Evolutionary conservation across 169 alveolate species (phyloP).

Genomic region (Eimeria necatrix): DNA sequence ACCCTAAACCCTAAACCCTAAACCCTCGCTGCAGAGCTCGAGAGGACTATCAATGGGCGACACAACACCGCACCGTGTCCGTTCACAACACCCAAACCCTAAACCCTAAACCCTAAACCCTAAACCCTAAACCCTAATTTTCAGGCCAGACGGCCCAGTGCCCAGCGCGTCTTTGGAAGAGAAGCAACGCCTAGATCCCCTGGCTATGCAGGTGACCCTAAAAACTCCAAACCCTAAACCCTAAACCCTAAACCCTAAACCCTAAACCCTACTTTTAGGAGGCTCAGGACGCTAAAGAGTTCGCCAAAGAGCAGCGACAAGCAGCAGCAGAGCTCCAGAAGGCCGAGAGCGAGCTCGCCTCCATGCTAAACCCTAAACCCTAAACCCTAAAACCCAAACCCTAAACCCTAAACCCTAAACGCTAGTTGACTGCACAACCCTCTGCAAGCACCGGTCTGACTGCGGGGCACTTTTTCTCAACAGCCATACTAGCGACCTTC

Average conservation of each 20-base stretch:
- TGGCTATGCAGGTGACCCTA: background rate
- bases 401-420: background rate
- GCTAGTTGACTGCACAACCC: background rate
- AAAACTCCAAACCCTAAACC: background rate
- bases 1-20: slow-evolving; percentile 12
- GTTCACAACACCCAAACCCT: background rate
- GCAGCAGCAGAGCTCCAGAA: background rate
- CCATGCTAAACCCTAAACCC: too few species aligned
- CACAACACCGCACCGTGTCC: background rate
- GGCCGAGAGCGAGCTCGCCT: background rate
- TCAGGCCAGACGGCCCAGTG: background rate
- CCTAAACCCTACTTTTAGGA: background rate
- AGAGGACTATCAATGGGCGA: background rate
- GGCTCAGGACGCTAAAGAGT: background rate
- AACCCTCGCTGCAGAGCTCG: background rate
- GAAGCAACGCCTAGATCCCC: background rate
- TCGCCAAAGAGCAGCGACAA: background rate
- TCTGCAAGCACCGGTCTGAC: background rate
- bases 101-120: background rate
- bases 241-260: background rate
- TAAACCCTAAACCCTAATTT: slow-evolving; percentile 11
- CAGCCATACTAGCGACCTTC: too few species aligned
- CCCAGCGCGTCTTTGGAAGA: background rate
- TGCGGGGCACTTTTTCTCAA: background rate
- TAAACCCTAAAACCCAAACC: too few species aligned